Evolutionary conservation across 2,329 filamentous ascomycete species (phyloP).

Genomic region (Mycosphaerelloides madeirae): DNA sequence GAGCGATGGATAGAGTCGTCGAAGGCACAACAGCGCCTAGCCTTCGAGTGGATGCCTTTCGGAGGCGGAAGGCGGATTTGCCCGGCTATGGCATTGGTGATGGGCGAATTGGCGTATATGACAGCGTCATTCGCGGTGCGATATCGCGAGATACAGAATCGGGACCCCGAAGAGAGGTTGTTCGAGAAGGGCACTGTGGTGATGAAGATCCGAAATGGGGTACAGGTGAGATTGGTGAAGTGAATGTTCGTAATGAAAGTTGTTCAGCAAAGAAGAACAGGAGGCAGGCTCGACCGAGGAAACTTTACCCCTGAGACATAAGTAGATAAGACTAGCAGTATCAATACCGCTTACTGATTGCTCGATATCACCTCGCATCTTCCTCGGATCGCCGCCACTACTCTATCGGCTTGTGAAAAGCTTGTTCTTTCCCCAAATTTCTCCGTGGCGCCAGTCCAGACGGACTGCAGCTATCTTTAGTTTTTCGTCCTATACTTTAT

Average conservation of each 20-base stretch:
- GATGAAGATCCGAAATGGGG: constrained; percentile 2
- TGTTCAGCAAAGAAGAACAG: too few species aligned
- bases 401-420: too few species aligned
- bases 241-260: too few species aligned
- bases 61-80: constrained; percentile 2
- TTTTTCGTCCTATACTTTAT: not conserved
- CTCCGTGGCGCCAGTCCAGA: too few species aligned
- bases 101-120: constrained; percentile 1
- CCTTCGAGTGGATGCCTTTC: constrained; percentile 2
- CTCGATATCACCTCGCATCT: too few species aligned
- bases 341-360: too few species aligned
- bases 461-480: too few species aligned
- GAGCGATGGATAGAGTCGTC: constrained; percentile 1
- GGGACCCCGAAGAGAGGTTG: not conserved
- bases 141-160: constrained; percentile 1
- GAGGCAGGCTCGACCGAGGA: too few species aligned
- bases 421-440: too few species aligned
- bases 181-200: not conserved
- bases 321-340: too few species aligned
- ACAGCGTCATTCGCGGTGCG: constrained; percentile 1
- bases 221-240: not conserved
- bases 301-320: too few species aligned
- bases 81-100: constrained; percentile 1
- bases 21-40: not conserved
- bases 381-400: too few species aligned